Percentiles rank a stretch among this genome's conserved stretches.
Evolutionary conservation across 805 yeast species (phyloP).

Genomic region (Nakazawaea ernobii): DNA sequence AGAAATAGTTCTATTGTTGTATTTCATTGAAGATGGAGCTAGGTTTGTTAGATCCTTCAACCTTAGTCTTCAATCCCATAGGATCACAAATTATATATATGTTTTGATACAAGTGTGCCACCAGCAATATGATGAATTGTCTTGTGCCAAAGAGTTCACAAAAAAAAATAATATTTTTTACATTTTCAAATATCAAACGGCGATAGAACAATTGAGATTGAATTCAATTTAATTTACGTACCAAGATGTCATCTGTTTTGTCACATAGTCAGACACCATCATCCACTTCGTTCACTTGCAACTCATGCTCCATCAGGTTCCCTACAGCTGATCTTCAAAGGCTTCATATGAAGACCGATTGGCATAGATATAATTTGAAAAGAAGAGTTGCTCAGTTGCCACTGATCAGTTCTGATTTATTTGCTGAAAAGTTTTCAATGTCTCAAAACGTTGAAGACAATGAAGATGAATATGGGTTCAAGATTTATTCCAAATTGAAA

Average conservation of each 20-base stretch:
- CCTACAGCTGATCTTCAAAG: conserved; percentile 81
- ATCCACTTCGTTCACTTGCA: conserved; percentile 55
- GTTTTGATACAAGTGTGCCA: too few species aligned
- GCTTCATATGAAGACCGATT: conserved; percentile 92
- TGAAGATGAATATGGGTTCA: conserved; percentile 55
- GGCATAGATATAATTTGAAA: conserved; percentile 96
- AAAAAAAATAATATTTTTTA: too few species aligned
- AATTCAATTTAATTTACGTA: too few species aligned
- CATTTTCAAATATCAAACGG: too few species aligned
- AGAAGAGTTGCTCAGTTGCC: conserved; percentile 84
- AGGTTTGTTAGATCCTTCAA: too few species aligned
- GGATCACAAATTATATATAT: too few species aligned
- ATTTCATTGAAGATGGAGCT: too few species aligned
- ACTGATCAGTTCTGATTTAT: conserved; percentile 61
- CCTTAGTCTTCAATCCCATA: too few species aligned
- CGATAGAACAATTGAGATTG: too few species aligned
- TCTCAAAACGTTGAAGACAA: conserved; percentile 12
- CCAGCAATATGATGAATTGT: too few species aligned
- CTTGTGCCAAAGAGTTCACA: too few species aligned
- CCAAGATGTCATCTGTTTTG: conserved; percentile 1
- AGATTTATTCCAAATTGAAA: conserved; percentile 24
- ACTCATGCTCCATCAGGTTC: conserved; percentile 81
- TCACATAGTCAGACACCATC: conserved; percentile 26
- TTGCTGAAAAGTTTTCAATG: conserved; percentile 21
- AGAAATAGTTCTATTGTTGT: too few species aligned